These are phyloP conservation scores for Artemisia annua DNA, from an alignment of 129 eudicot genomes.

Conservation along the genomic window DNA sequence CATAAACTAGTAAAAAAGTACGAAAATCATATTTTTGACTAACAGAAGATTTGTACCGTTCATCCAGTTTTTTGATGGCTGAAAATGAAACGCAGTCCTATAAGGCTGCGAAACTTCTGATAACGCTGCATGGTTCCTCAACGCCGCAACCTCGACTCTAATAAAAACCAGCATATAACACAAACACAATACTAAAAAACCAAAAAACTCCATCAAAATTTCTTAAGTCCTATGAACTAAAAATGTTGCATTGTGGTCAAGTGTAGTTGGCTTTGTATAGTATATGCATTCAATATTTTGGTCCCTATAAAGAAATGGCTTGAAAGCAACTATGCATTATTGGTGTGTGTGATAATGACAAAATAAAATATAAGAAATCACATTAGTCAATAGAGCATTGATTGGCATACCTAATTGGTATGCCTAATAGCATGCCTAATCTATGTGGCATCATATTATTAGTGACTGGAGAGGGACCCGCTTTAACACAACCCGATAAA, in stretches of 20 bases:
- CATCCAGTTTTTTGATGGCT: conserved; percentile 69
- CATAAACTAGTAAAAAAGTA: neutral
- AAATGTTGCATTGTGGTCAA: conserved; percentile 19
- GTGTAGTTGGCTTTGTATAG: conserved; percentile 3
- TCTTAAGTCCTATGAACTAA: neutral
- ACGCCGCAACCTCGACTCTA: conserved; percentile 26
- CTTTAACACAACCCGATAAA: too few species aligned
- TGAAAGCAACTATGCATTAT: conserved; percentile 20
- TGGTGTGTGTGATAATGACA: conserved; percentile 22
- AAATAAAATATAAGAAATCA: neutral
- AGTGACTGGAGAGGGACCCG: too few species aligned
- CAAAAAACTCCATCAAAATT: conserved; percentile 3
- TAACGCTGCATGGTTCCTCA: neutral
- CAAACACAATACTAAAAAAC: conserved; percentile 18
- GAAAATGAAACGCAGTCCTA: conserved; percentile 59
- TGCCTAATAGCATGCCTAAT: too few species aligned
- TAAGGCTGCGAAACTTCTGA: conserved; percentile 43
- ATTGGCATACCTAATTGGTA: too few species aligned
- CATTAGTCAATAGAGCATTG: neutral
- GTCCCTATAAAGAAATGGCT: neutral
- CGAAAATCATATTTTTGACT: neutral
- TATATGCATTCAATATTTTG: conserved; percentile 8
- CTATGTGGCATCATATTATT: too few species aligned
- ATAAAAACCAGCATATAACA: conserved; percentile 21
- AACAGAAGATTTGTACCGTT: conserved; percentile 35